phyloP scores from a whole-genome alignment of 2,329 filamentous ascomycete species.

The Orbilia blumenaviensis region DNA sequence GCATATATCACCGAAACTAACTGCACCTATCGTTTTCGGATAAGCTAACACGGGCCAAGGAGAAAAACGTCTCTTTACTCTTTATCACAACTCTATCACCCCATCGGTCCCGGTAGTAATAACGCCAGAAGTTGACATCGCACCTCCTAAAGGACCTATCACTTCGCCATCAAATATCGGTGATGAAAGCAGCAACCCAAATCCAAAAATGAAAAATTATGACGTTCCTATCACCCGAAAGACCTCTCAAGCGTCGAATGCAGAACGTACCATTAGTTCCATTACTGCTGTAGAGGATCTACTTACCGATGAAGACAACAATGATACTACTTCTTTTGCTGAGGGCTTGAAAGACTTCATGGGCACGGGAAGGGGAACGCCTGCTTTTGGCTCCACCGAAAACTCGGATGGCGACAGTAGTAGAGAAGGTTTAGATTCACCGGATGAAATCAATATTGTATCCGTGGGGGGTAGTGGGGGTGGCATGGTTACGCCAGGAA shows the following conservation, averaged over 20 bases:
- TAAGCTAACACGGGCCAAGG: neutral
- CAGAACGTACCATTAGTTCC: conserved; percentile 9
- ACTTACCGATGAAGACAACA: neutral
- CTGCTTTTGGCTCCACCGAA: conserved; percentile 20
- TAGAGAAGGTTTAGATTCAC: neutral
- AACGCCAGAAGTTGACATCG: conserved; percentile 21
- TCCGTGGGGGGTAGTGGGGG: neutral
- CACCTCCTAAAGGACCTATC: neutral
- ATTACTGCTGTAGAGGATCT: conserved; percentile 25
- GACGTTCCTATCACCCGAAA: neutral
- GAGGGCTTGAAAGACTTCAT: conserved; percentile 31
- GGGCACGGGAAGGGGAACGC: conserved; percentile 7
- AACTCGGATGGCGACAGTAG: neutral
- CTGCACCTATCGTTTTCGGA: neutral
- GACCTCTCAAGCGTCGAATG: neutral
- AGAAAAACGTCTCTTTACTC: conserved; percentile 20
- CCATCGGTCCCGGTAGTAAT: conserved; percentile 15
- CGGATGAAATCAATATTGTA: conserved; percentile 11
- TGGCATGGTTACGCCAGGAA: neutral
- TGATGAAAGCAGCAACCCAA: neutral
- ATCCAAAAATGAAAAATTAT: neutral
- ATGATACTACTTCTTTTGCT: conserved; percentile 4
- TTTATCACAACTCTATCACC: conserved; percentile 39
- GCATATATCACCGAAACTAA: no score
- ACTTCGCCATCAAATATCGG: neutral